Conservation (phyloP, 208 protist genomes). For the Acanthamoeba healyi region DNA sequence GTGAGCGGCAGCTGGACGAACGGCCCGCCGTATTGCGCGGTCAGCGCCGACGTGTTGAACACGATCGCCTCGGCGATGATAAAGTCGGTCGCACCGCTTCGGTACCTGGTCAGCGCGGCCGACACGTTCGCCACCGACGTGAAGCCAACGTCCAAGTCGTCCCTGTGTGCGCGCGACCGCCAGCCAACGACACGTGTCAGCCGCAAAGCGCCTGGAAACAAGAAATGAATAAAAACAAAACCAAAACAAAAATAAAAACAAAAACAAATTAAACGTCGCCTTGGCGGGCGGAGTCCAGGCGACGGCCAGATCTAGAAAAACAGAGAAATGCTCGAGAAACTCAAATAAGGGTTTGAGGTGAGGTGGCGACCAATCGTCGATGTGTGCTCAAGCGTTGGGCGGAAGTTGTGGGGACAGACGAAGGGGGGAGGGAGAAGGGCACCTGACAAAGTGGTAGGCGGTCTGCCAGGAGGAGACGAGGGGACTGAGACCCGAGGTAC, state of each 20-base stretch:
- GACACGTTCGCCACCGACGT: not conserved
- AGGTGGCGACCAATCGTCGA: too few species aligned
- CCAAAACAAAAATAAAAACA: too few species aligned
- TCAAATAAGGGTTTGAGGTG: too few species aligned
- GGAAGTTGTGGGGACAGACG: too few species aligned
- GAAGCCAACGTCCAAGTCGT: not conserved
- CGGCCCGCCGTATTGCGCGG: not conserved
- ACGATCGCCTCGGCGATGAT: not conserved
- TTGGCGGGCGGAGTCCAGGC: too few species aligned
- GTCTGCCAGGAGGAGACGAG: not conserved
- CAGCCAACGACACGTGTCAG: too few species aligned
- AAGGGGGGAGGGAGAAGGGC: not conserved
- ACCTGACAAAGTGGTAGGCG: not conserved
- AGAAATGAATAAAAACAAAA: too few species aligned
- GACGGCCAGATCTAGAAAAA: too few species aligned
- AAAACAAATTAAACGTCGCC: too few species aligned
- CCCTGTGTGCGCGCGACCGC: not conserved
- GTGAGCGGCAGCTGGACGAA: constrained; percentile 24
- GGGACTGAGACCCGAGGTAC: not conserved
- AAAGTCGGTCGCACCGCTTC: not conserved
- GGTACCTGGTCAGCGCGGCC: not conserved
- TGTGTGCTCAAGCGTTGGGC: too few species aligned
- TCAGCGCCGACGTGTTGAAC: not conserved
- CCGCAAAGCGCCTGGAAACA: too few species aligned
- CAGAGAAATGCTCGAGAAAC: too few species aligned